These are phyloP conservation scores for Nowakowskiella sp. DNA, from an alignment of 192 early-diverging fungal species.

Conservation along the genomic window DNA sequence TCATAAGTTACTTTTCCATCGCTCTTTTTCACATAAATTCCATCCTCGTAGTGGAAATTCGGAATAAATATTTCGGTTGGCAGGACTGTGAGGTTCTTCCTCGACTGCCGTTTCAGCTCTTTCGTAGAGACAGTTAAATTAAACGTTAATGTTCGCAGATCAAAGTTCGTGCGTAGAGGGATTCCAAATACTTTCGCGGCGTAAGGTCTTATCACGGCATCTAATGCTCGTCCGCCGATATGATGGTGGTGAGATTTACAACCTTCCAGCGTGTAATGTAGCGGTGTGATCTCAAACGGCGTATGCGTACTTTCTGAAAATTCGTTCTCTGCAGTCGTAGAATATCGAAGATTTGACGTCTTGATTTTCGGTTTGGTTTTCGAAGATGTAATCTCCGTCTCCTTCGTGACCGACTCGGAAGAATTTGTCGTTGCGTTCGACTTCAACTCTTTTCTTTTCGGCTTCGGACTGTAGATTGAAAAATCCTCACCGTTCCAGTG, in stretches of 20 bases:
- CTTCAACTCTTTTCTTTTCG: constrained; percentile 5
- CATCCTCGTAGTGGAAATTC: constrained; percentile 53
- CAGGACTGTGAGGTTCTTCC: constrained; percentile 9
- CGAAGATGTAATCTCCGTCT: constrained; percentile 8
- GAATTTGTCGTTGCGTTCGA: not conserved
- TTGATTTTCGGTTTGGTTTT: constrained; percentile 1
- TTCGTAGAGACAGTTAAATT: constrained; percentile 49
- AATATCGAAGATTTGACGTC: no score
- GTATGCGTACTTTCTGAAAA: no score
- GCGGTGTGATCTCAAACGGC: constrained; percentile 48
- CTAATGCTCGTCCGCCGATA: constrained; percentile 65
- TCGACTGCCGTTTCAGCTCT: constrained; percentile 6
- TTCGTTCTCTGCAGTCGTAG: no score
- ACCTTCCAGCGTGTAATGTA: constrained; percentile 26
- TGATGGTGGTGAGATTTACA: constrained; percentile 44
- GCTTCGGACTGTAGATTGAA: constrained; percentile 53
- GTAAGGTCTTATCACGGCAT: constrained; percentile 74
- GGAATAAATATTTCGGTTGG: constrained; percentile 67
- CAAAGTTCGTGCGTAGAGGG: constrained; percentile 51
- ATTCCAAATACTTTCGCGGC: constrained; percentile 65
- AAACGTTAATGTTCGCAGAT: constrained; percentile 51
- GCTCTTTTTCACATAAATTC: constrained; percentile 48
- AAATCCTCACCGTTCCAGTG: constrained; percentile 86
- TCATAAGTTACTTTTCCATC: constrained; percentile 69
- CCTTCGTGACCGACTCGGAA: no score